A percentile compares a stretch with the other conserved stretches of the same genome.
Evolutionary conservation across 176 grass and related monocot species (phyloP).

Genomic region (Rhynchospora breviuscula): DNA sequence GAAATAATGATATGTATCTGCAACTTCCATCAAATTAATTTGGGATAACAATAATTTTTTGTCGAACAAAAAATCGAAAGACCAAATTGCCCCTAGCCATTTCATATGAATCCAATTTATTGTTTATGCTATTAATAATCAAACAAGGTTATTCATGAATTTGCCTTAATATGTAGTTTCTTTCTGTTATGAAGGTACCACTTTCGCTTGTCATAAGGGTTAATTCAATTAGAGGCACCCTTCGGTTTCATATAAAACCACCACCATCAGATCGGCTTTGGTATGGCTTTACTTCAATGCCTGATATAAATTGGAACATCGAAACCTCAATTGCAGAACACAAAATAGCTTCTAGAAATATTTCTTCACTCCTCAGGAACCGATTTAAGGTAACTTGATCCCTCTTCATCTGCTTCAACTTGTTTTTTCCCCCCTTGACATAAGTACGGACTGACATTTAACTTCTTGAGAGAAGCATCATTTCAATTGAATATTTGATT

Average conservation of each 20-base stretch:
- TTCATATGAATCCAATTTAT: background rate
- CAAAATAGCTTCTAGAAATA: conserved; percentile 62
- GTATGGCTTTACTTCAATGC: conserved; percentile 81
- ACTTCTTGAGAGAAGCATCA: conserved; percentile 2
- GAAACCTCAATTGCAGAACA: conserved; percentile 83
- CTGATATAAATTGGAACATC: conserved; percentile 82
- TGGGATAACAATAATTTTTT: background rate
- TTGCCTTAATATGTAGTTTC: background rate
- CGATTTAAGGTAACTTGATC: conserved; percentile 65
- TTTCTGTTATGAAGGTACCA: conserved; percentile 51
- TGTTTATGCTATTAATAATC: background rate
- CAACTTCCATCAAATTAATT: background rate
- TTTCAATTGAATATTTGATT: background rate
- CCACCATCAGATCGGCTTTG: conserved; percentile 93
- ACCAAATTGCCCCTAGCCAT: background rate
- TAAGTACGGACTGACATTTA: background rate
- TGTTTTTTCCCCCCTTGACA: background rate
- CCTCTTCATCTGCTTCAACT: background rate
- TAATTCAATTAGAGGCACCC: conserved; percentile 52
- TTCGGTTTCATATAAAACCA: conserved; percentile 75
- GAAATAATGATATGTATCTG: background rate
- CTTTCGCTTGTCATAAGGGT: conserved; percentile 75
- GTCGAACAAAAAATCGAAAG: background rate
- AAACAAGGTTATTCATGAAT: background rate
- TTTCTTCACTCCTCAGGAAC: conserved; percentile 61